A percentile compares a stretch with the other conserved stretches of the same genome.
Conservation (phyloP, 78 protist genomes). For the Chrysochromulina tobinii region DNA sequence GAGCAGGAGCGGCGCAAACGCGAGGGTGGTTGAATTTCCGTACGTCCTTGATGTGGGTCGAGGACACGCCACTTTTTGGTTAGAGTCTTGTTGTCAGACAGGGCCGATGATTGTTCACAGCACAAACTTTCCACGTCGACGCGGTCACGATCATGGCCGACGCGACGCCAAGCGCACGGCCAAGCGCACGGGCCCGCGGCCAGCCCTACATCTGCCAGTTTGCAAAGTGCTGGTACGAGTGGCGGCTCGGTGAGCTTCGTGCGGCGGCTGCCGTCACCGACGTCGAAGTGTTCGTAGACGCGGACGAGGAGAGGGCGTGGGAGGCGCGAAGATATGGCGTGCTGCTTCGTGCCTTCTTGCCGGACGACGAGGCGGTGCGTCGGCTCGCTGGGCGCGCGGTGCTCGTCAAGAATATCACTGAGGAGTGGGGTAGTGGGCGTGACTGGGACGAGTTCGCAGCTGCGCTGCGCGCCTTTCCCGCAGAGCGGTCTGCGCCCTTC, state of each 20-base stretch:
- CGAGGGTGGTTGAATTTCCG: too few species aligned
- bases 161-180: too few species aligned
- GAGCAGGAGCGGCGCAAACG: too few species aligned
- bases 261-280: background rate
- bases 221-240: background rate
- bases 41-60: too few species aligned
- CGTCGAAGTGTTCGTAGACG: background rate
- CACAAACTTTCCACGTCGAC: too few species aligned
- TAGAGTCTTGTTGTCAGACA: too few species aligned
- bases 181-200: too few species aligned
- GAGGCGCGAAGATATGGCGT: background rate
- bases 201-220: background rate
- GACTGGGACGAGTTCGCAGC: background rate
- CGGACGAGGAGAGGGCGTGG: background rate
- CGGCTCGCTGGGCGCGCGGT: background rate
- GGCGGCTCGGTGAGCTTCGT: background rate
- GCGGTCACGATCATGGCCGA: too few species aligned
- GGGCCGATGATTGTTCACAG: too few species aligned
- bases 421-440: background rate
- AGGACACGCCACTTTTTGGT: too few species aligned
- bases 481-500: background rate
- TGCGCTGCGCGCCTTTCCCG: too few species aligned
- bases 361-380: background rate
- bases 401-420: background rate
- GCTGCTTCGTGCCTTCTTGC: background rate